Evolutionary conservation across 2,329 filamentous ascomycete species (phyloP).

Genomic region (Curvularia verruculosa): DNA sequence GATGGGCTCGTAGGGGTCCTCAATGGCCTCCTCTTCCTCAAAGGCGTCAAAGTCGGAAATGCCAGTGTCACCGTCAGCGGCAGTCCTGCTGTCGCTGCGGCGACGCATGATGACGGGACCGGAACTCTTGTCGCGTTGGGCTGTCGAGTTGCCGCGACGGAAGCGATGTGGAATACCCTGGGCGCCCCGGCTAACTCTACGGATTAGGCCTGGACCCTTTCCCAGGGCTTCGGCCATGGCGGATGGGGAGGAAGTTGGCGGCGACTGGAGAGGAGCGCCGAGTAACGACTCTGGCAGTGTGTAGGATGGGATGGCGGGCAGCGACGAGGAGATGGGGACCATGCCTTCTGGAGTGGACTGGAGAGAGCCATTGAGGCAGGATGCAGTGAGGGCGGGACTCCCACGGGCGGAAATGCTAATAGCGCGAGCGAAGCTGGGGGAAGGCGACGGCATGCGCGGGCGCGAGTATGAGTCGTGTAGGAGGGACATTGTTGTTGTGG

Average conservation of each 20-base stretch:
- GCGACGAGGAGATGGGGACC: constrained; percentile 60
- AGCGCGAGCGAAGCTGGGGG: constrained; percentile 41
- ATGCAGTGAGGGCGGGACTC: constrained; percentile 49
- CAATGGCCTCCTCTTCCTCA: constrained; percentile 58
- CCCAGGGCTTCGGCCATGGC: constrained; percentile 68
- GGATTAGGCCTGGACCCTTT: constrained; percentile 73
- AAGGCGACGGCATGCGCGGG: constrained; percentile 43
- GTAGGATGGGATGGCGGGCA: constrained; percentile 57
- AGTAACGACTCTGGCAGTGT: constrained; percentile 77
- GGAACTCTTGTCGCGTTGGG: constrained; percentile 81
- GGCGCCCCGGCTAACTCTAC: constrained; percentile 82
- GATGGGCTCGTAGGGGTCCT: constrained; percentile 50
- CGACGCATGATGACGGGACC: constrained; percentile 87
- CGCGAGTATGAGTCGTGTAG: constrained; percentile 38
- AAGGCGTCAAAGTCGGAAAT: constrained; percentile 58
- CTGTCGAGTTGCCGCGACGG: constrained; percentile 75
- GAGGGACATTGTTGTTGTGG: constrained; percentile 32
- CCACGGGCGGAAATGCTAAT: constrained; percentile 48
- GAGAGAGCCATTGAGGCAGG: constrained; percentile 63
- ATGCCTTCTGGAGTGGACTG: constrained; percentile 71
- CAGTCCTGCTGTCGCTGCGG: constrained; percentile 87
- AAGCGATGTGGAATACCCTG: constrained; percentile 71
- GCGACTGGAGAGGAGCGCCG: constrained; percentile 45
- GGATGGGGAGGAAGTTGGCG: constrained; percentile 53
- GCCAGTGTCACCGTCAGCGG: constrained; percentile 56